A percentile compares a stretch with the other conserved stretches of the same genome.
phyloP scores from a whole-genome alignment of 805 yeast species.

The Yamadazyma kitorensis region DNA sequence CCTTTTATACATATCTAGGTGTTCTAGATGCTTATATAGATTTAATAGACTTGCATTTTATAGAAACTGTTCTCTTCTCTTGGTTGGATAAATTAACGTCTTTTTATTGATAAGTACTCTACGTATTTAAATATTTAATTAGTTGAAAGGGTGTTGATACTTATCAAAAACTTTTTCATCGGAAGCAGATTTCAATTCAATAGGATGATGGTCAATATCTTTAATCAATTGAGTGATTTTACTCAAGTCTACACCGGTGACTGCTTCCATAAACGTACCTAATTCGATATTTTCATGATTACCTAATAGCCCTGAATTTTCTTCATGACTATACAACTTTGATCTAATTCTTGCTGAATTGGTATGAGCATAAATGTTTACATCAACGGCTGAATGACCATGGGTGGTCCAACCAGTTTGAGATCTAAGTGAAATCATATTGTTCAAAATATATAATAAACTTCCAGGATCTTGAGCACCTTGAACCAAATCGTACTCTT shows the following conservation, averaged over 20 bases:
- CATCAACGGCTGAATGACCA: slow-evolving; percentile 96
- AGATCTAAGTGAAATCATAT: slow-evolving; percentile 76
- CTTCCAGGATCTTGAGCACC: slow-evolving; percentile 25
- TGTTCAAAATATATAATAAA: slow-evolving; percentile 55
- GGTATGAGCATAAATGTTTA: slow-evolving; percentile 81
- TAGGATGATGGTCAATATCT: slow-evolving; percentile 44
- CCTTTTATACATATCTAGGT: no score
- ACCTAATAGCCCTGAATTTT: slow-evolving; percentile 55
- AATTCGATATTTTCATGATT: slow-evolving; percentile 85
- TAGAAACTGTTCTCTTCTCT: no score
- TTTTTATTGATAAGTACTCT: no score
- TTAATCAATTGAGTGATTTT: slow-evolving; percentile 49
- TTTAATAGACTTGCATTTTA: no score
- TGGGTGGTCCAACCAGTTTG: slow-evolving; percentile 96
- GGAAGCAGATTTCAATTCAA: neutral
- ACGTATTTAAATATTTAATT: no score
- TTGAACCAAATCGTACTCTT: slow-evolving; percentile 42
- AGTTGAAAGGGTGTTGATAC: no score
- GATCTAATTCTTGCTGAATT: slow-evolving; percentile 45
- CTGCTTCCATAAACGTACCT: slow-evolving; percentile 66
- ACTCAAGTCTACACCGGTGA: slow-evolving; percentile 46
- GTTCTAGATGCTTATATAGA: no score
- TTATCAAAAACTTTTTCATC: neutral
- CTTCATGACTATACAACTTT: slow-evolving; percentile 27
- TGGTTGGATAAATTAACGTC: no score